phyloP scores from a whole-genome alignment of 2,329 filamentous ascomycete genomes.

The Macroventuria anomochaeta region DNA sequence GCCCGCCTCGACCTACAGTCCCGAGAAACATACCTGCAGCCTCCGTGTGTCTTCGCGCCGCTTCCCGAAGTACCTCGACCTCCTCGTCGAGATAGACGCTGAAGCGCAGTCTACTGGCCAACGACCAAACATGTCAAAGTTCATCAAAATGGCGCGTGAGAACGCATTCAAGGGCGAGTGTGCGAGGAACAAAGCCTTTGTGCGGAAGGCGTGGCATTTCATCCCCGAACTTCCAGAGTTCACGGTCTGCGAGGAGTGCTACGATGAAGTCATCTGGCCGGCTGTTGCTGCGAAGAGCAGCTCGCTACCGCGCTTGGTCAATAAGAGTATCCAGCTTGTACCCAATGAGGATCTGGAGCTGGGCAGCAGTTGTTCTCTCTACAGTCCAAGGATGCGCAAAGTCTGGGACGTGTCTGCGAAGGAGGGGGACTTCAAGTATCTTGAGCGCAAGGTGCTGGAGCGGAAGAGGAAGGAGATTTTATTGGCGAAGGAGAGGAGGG shows the following conservation, averaged over 20 bases:
- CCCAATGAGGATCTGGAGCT: conserved; percentile 53
- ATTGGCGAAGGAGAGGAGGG: conserved; percentile 56
- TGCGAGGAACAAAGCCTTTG: conserved; percentile 65
- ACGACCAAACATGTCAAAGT: conserved; percentile 62
- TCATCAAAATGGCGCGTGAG: conserved; percentile 68
- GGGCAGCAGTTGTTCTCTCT: conserved; percentile 73
- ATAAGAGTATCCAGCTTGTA: conserved; percentile 64
- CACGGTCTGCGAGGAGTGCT: conserved; percentile 88
- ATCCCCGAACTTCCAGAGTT: conserved; percentile 78
- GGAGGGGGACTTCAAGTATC: conserved; percentile 69
- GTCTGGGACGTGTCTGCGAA: conserved; percentile 72
- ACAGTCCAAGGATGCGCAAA: conserved; percentile 77
- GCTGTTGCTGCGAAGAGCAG: conserved; percentile 58
- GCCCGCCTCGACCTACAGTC: conserved; percentile 11
- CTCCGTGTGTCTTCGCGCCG: conserved; percentile 68
- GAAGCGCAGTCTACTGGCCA: conserved; percentile 45
- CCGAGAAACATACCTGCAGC: conserved; percentile 64
- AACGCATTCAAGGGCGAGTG: conserved; percentile 62
- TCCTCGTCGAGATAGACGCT: conserved; percentile 61
- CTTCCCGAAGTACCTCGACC: conserved; percentile 64
- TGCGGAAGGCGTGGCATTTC: conserved; percentile 75
- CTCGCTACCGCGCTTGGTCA: conserved; percentile 47
- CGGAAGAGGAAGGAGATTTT: conserved; percentile 45
- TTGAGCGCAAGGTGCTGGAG: conserved; percentile 66
- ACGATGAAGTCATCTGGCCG: conserved; percentile 78